Conservation (phyloP, 2,329 filamentous ascomycete genomes). For the Shiraia bambusicola region DNA sequence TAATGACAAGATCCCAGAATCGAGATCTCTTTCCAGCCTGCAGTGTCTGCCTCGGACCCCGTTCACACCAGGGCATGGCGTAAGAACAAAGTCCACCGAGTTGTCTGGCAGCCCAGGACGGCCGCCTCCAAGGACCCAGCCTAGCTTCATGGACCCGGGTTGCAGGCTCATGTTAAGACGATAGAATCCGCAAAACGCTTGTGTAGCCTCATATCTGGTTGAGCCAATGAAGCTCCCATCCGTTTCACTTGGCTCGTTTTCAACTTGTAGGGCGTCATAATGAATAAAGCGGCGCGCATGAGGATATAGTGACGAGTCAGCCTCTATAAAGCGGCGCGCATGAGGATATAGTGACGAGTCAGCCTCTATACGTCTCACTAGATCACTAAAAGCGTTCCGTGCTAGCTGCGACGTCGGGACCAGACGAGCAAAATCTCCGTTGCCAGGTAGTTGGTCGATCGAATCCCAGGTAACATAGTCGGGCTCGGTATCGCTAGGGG, state of each 20-base stretch:
- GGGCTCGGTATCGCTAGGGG: slow-evolving; percentile 1
- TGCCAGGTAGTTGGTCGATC: neutral
- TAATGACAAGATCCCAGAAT: slow-evolving; percentile 2
- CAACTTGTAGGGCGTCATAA: slow-evolving; percentile 2
- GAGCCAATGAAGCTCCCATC: neutral
- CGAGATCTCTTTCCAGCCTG: slow-evolving; percentile 2
- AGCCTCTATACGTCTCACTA: slow-evolving; percentile 1
- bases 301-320: neutral
- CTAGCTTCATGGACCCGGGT: slow-evolving; percentile 2
- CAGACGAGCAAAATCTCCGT: slow-evolving; percentile 3
- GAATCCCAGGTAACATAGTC: slow-evolving; percentile 1
- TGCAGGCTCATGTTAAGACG: slow-evolving; percentile 5
- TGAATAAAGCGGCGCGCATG: slow-evolving; percentile 6
- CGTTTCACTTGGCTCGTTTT: slow-evolving; percentile 2
- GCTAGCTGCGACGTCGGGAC: slow-evolving; percentile 1
- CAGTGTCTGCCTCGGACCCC: slow-evolving; percentile 2
- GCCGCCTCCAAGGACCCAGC: slow-evolving; percentile 5
- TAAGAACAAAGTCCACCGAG: slow-evolving; percentile 7
- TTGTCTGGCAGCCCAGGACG: slow-evolving; percentile 2
- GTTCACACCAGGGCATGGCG: neutral
- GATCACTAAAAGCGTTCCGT: neutral
- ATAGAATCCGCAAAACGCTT: slow-evolving; percentile 5
- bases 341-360: slow-evolving; percentile 1
- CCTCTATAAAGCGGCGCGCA: slow-evolving; percentile 4
- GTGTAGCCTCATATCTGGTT: neutral